phyloP scores from a whole-genome alignment of 2,329 filamentous ascomycete genomes.

The Tolypocladium capitatum region DNA sequence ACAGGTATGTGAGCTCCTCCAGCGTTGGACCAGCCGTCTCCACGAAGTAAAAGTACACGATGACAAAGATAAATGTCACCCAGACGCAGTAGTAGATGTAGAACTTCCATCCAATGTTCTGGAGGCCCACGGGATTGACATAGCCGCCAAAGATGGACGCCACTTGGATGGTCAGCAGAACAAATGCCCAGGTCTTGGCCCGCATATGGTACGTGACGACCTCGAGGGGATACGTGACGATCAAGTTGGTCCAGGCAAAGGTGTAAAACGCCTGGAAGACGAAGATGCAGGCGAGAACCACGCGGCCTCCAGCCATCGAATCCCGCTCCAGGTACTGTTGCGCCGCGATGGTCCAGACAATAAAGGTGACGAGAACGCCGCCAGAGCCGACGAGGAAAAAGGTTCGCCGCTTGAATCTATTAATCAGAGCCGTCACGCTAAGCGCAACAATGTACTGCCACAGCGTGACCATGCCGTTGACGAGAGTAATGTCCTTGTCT shows the following conservation, averaged over 20 bases:
- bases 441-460: slow-evolving; percentile 30
- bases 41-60: slow-evolving; percentile 27
- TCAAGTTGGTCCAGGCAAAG: slow-evolving; percentile 28
- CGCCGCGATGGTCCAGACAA: slow-evolving; percentile 25
- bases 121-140: slow-evolving; percentile 24
- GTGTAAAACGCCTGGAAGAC: slow-evolving; percentile 28
- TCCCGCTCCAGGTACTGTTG: slow-evolving; percentile 21
- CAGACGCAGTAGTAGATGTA: slow-evolving; percentile 29
- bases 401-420: slow-evolving; percentile 22
- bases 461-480: slow-evolving; percentile 27
- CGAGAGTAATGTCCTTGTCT: slow-evolving; percentile 24
- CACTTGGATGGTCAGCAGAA: slow-evolving; percentile 25
- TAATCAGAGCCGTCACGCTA: slow-evolving; percentile 20
- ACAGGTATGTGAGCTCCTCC: slow-evolving; percentile 20
- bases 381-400: slow-evolving; percentile 26
- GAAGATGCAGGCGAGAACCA: slow-evolving; percentile 28
- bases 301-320: slow-evolving; percentile 16
- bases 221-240: slow-evolving; percentile 29
- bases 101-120: slow-evolving; percentile 25
- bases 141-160: slow-evolving; percentile 24
- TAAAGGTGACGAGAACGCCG: slow-evolving; percentile 24
- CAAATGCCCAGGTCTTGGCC: slow-evolving; percentile 27
- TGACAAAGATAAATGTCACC: slow-evolving; percentile 21
- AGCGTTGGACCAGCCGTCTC: slow-evolving; percentile 23
- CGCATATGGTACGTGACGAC: slow-evolving; percentile 27